Evolutionary conservation across 768 basidiomycete species (phyloP).

Genomic region (Lentinula edodes): DNA sequence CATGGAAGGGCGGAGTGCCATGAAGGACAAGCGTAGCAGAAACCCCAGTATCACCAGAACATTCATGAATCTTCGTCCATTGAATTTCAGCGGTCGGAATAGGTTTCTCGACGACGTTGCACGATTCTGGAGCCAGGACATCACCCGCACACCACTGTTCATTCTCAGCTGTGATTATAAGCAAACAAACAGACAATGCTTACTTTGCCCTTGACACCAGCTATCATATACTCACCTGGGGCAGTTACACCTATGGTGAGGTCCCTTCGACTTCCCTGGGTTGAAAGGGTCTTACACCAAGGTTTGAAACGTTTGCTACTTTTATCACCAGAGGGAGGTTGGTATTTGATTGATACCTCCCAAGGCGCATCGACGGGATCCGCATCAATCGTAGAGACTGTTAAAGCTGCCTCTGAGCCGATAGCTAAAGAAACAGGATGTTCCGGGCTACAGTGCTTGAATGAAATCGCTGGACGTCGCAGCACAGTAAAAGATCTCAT

Average conservation of each 20-base stretch:
- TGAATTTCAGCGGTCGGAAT: constrained; percentile 79
- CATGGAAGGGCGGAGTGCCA: constrained; percentile 85
- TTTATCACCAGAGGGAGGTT: constrained; percentile 34
- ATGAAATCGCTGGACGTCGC: constrained; percentile 64
- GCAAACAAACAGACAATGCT: not conserved
- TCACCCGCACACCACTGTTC: constrained; percentile 71
- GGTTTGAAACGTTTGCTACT: constrained; percentile 40
- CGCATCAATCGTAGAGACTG: constrained; percentile 45
- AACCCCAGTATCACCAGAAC: constrained; percentile 89
- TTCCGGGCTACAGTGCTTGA: constrained; percentile 70
- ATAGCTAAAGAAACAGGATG: constrained; percentile 66
- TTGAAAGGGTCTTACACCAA: constrained; percentile 61
- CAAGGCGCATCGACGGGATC: constrained; percentile 66
- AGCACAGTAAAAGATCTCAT: constrained; percentile 66
- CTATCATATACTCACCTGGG: constrained; percentile 76
- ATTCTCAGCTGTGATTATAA: not conserved
- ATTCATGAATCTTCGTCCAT: constrained; percentile 88
- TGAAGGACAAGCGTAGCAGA: constrained; percentile 81
- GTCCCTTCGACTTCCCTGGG: constrained; percentile 37
- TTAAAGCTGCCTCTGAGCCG: constrained; percentile 56
- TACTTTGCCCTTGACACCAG: constrained; percentile 67
- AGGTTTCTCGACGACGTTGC: constrained; percentile 70
- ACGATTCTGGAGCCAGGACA: constrained; percentile 77
- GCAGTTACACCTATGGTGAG: constrained; percentile 45
- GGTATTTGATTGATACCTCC: constrained; percentile 59